Base-by-base conservation (phyloP, 2,329 filamentous ascomycete species). In the Chrysoporthe puriensis region DNA sequence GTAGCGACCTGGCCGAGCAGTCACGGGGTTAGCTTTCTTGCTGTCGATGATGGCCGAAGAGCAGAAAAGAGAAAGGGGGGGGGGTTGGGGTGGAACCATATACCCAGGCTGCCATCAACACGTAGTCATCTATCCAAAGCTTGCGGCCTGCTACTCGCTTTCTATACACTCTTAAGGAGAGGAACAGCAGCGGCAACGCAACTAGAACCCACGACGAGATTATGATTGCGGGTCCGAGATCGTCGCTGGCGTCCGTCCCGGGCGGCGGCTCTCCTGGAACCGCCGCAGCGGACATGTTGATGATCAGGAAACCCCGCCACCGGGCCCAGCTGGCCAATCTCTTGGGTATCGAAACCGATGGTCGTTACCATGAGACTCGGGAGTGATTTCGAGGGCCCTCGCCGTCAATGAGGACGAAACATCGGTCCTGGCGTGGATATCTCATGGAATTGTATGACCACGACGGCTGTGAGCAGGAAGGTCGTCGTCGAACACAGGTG, bases 71-170 rank as follows among this genome's bases (percentile, higher is more conserved):
- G 13, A 32, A 26, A 1, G 18, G 6, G 5, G 3, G 18, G 6
- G 5, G 21, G 18, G 21, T 13, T 5, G 14, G 26, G 26, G 26
- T 26, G 26, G 54, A n/a, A 7, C 1, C 32, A 42, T n/a, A 59
- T 61, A 62, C 59, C 58, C 59, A 62, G 18, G 59, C 42, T 34
- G 36, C 4, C 34, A 62, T 62, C 42, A 62, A 13, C 42, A 48
- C 43, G 11, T 62, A 62, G 43, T 62, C 59, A n/a, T 62, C 59
- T 14, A 34, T 0, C 59, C 59, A 62, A 3, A 62, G 59, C 16
- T 26, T 42, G 9, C 59, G n/a, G 1, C 32, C 40, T 32, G 59
- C 34, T 21, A n/a, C 48, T 14, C 48, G 14, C 43, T 62, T 62
- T 3, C 40, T 43, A 11, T 11, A 50, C 6, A 62, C 7, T 21